Conservation (phyloP, 2,329 filamentous ascomycete genomes). For the Aspergillus uvarum region DNA sequence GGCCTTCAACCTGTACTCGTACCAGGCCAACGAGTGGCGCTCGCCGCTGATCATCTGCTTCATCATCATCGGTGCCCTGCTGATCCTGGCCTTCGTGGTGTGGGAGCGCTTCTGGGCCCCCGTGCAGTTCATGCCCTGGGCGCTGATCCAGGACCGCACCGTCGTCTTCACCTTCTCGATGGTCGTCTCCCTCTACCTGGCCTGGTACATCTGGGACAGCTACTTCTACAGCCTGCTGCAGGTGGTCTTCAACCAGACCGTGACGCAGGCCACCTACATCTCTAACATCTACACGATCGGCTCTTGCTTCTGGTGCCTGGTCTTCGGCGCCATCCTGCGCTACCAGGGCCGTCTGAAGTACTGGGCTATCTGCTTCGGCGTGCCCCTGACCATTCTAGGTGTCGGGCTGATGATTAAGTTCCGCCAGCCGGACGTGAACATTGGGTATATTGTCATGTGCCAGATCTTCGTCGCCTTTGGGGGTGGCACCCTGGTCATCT, state of each 20-base stretch:
- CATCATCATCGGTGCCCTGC: conserved; percentile 53
- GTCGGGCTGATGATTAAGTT: conserved; percentile 58
- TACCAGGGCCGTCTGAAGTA: too few species aligned
- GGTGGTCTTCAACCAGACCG: conserved; percentile 50
- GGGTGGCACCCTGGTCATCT: conserved; percentile 56
- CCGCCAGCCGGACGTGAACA: conserved; percentile 49
- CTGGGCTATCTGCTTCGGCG: conserved; percentile 38
- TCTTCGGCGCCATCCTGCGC: conserved; percentile 41
- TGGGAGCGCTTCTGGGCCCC: conserved; percentile 57
- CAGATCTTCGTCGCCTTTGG: conserved; percentile 58
- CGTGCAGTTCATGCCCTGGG: conserved; percentile 56
- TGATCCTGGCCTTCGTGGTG: conserved; percentile 54
- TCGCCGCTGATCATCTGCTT: conserved; percentile 52
- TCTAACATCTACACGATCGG: conserved; percentile 56
- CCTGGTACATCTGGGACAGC: conserved; percentile 54
- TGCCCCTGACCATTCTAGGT: conserved; percentile 54
- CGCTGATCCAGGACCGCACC: conserved; percentile 51
- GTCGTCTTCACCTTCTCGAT: conserved; percentile 54
- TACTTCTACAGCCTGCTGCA: conserved; percentile 57
- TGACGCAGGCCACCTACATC: conserved; percentile 48
- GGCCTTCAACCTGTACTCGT: conserved; percentile 57
- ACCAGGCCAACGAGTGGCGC: conserved; percentile 40
- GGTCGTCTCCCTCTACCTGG: conserved; percentile 49
- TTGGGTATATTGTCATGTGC: conserved; percentile 56
- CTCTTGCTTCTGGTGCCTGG: conserved; percentile 51